phyloP scores from a whole-genome alignment of 768 basidiomycete genomes.

The Suillus ampliporus region DNA sequence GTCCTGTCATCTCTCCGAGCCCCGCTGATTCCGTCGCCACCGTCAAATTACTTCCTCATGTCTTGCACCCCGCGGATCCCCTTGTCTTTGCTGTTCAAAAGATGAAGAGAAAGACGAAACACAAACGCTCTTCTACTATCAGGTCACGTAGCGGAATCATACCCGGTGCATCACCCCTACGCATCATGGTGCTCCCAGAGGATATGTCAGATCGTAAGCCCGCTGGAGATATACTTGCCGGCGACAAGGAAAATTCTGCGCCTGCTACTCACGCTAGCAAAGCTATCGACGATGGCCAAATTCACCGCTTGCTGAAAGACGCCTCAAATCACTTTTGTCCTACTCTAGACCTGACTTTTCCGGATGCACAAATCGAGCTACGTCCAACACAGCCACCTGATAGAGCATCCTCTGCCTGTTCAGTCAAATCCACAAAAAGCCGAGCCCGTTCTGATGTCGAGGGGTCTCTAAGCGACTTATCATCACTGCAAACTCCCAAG shows the following conservation, averaged over 20 bases:
- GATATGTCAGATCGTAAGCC: conserved; percentile 1
- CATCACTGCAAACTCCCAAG: conserved; percentile 23
- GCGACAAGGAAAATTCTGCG: conserved; percentile 9
- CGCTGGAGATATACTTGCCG: not conserved
- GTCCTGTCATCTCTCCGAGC: not conserved
- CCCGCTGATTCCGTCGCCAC: not conserved
- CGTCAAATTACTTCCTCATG: not conserved
- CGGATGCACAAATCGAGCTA: not conserved
- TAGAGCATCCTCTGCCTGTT: conserved; percentile 10
- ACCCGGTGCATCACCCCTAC: conserved; percentile 14
- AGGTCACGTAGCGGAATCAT: conserved; percentile 19
- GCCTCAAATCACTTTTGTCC: conserved; percentile 19
- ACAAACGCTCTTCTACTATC: conserved; percentile 12
- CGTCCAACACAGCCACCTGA: not conserved
- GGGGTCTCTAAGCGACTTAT: conserved; percentile 14
- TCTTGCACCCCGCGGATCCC: not conserved
- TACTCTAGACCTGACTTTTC: not conserved
- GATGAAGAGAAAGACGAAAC: conserved; percentile 7
- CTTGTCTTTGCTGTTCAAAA: conserved; percentile 12
- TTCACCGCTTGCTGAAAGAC: conserved; percentile 10
- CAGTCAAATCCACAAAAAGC: conserved; percentile 11
- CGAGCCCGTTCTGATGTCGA: not conserved
- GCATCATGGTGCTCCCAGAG: not conserved
- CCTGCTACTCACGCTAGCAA: conserved; percentile 5
- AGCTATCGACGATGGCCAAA: too few species aligned